Evolutionary conservation across 148 eudicot species (phyloP).

Genomic region (Pharnaceum exiguum): DNA sequence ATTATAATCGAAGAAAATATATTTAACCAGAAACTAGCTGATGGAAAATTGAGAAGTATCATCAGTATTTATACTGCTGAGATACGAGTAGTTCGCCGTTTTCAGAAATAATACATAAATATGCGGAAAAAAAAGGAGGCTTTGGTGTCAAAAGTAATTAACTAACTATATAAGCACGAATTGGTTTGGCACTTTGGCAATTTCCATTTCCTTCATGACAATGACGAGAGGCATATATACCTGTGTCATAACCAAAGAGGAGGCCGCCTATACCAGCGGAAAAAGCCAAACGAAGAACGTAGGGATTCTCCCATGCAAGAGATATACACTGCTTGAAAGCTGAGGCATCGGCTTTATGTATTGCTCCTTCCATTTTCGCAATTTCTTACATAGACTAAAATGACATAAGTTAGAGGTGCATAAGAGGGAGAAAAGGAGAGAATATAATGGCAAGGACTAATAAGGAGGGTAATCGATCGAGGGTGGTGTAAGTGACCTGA

Average conservation of each 20-base stretch:
- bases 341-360: slow-evolving; percentile 37
- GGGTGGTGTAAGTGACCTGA: no score
- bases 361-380: slow-evolving; percentile 44
- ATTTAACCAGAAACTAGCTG: no score
- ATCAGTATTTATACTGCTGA: no score
- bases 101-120: not conserved
- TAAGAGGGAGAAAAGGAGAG: not conserved
- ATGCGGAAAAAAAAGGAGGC: no score
- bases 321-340: slow-evolving; percentile 60
- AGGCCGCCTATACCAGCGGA: slow-evolving; percentile 82
- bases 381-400: not conserved
- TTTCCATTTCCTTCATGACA: not conserved
- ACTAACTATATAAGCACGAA: no score
- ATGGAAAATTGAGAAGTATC: no score
- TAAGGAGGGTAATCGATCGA: not conserved
- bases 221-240: slow-evolving; percentile 7
- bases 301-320: slow-evolving; percentile 53
- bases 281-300: slow-evolving; percentile 67
- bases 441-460: no score
- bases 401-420: not conserved
- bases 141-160: no score
- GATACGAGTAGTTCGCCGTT: not conserved
- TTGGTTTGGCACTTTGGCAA: not conserved
- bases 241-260: slow-evolving; percentile 74
- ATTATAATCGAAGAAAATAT: no score